These are phyloP conservation scores for Schwanniomyces occidentalis DNA, from an alignment of 805 yeast genomes.

Conservation along the genomic window DNA sequence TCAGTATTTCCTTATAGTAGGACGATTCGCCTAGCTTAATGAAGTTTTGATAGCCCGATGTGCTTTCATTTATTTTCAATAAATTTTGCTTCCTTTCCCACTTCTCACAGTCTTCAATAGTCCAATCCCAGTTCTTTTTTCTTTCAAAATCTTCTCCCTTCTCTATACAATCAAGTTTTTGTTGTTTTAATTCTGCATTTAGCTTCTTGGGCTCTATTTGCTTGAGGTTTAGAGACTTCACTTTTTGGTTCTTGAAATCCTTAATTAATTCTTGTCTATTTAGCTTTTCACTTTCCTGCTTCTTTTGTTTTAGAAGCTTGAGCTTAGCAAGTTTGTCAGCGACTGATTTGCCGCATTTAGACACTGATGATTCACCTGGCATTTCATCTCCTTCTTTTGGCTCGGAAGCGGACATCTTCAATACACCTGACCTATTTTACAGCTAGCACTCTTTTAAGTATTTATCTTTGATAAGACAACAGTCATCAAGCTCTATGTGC, in stretches of 20 bases:
- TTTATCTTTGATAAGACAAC: no score
- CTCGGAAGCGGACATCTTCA: no score
- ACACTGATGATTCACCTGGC: no score
- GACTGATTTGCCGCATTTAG: no score
- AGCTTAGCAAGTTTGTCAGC: conserved; percentile 5
- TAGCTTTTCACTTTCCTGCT: conserved; percentile 14
- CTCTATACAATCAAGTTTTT: conserved; percentile 32
- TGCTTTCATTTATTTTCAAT: conserved; percentile 23
- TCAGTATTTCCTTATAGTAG: conserved; percentile 52
- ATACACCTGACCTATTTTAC: no score
- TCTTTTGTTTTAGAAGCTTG: conserved; percentile 15
- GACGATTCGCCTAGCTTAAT: conserved; percentile 60
- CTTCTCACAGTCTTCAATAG: conserved; percentile 62
- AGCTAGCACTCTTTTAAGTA: no score
- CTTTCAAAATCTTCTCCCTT: conserved; percentile 44
- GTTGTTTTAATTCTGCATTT: conserved; percentile 39
- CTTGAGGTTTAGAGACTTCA: conserved; percentile 11
- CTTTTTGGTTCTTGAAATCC: conserved; percentile 16
- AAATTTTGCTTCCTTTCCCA: conserved; percentile 51
- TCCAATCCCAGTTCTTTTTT: conserved; percentile 44
- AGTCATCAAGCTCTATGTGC: no score
- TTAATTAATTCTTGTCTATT: conserved; percentile 18
- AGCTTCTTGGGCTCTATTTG: conserved; percentile 16
- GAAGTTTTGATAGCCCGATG: conserved; percentile 49
- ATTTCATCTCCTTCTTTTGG: no score